Percentiles rank a stretch among this genome's conserved stretches.
Evolutionary conservation across 805 yeast species (phyloP).

Genomic region (Teunomyces atbi): DNA sequence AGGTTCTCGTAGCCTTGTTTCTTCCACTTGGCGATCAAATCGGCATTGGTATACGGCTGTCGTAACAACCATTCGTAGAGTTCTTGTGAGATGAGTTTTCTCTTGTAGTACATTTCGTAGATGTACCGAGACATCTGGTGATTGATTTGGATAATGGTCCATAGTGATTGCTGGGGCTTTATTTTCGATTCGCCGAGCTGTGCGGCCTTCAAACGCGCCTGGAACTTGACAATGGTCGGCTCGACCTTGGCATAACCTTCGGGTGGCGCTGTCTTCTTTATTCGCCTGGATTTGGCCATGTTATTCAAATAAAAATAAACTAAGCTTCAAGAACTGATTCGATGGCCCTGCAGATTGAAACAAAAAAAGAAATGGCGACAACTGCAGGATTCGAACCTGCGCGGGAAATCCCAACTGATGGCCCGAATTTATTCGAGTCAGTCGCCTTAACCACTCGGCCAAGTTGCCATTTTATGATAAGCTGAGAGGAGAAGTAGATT

Average conservation of each 20-base stretch:
- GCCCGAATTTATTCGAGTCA: constrained; percentile 14
- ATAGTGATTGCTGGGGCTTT: constrained; percentile 55
- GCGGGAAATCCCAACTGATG: constrained; percentile 17
- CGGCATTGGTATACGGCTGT: constrained; percentile 64
- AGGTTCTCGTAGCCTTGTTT: constrained; percentile 82
- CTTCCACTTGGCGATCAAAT: constrained; percentile 78
- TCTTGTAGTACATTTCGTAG: constrained; percentile 68
- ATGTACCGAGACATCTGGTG: constrained; percentile 77
- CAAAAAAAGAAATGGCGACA: constrained; percentile 11
- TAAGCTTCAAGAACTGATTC: not conserved
- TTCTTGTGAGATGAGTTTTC: constrained; percentile 62
- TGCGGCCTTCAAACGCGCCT: constrained; percentile 53
- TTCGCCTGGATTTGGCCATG: constrained; percentile 10
- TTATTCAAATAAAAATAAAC: not conserved
- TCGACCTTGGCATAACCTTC: constrained; percentile 69
- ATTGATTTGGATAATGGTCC: constrained; percentile 69
- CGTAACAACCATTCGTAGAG: constrained; percentile 72
- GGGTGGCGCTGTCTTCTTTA: constrained; percentile 49
- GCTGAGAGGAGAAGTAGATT: not conserved
- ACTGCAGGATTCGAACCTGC: constrained; percentile 18
- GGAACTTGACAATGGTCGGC: constrained; percentile 62
- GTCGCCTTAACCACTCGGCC: constrained; percentile 16
- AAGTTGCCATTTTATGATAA: constrained; percentile 9
- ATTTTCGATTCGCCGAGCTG: constrained; percentile 40
- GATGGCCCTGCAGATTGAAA: not conserved